Base-by-base conservation (phyloP, 1,139 yeast genomes). In the Geotrichum macrosporum region DNA sequence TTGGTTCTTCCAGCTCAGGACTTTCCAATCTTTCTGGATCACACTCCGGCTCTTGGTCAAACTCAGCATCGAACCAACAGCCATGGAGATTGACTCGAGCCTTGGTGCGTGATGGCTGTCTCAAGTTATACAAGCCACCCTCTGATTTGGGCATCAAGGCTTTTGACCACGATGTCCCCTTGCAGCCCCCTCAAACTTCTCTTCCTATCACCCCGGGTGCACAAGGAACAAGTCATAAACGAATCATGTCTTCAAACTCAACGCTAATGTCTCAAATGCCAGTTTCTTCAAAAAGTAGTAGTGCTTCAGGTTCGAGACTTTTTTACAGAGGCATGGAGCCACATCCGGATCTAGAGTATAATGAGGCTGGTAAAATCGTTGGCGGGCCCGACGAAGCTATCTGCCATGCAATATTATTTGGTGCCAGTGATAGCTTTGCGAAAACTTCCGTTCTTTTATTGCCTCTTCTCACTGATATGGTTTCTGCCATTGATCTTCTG, bases 371-470 rank as follows among this genome's bases (percentile, higher is more conserved):
- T 47, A 50, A 74, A 49, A 69, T 75, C 44, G 55, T 71, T 9
- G 70, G 72, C 22, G 84, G 84, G 13, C 62, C 86, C 1, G 62
- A 79, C 15, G 95, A 86, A 61, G 76, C 88, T 35, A 71, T 87
- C 35, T 75, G 88, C 51, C 96, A 87, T 63, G 77, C 84, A 9
- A 69, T 84, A 29, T 64, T 86, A 5, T 85, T 85, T 64, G 72
- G 69, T 24, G 67, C 64, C 19, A 69, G 68, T 50, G 67, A 63
- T 27, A 64, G 61, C 38, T 62, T 71, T 32, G 70, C 76, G 3
- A 60, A 61, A 21, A 76, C 78, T 46, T 66, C 84, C 4, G 67
- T 83, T 21, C 63, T 75, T 35, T 71, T 80, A 10, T 64, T 86
- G 39, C 95, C 96, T 0, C 61, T 86, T 31, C 68, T 83, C 49